These are phyloP conservation scores for Stagonosporopsis tanaceti DNA, from an alignment of 2,329 filamentous ascomycete species.

Conservation along the genomic window DNA sequence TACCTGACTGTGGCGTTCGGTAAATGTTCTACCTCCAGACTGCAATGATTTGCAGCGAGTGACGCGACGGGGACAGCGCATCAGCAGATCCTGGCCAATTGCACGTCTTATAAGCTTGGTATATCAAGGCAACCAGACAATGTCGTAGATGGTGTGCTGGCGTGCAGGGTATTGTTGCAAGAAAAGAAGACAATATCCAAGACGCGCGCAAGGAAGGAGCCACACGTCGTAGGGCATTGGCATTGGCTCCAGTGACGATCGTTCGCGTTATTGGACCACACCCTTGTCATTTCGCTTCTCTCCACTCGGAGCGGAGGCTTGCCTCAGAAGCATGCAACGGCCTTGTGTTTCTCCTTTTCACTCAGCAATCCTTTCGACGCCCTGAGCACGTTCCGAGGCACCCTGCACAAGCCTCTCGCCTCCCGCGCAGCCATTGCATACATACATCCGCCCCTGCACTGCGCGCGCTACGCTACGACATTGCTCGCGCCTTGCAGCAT, in stretches of 20 bases:
- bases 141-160: slow-evolving; percentile 15
- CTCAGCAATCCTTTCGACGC: slow-evolving; percentile 18
- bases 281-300: slow-evolving; percentile 26
- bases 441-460: slow-evolving; percentile 27
- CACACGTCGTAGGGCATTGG: slow-evolving; percentile 13
- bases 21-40: slow-evolving; percentile 7
- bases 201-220: slow-evolving; percentile 18
- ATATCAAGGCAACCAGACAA: slow-evolving; percentile 16
- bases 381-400: slow-evolving; percentile 14
- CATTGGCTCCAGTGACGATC: slow-evolving; percentile 13
- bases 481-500: slow-evolving; percentile 11
- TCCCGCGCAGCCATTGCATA: slow-evolving; percentile 22
- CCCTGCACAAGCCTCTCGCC: slow-evolving; percentile 20
- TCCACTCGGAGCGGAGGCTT: slow-evolving; percentile 19
- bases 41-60: slow-evolving; percentile 29
- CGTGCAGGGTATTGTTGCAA: slow-evolving; percentile 16
- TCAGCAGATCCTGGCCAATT: slow-evolving; percentile 26
- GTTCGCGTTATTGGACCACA: slow-evolving; percentile 21
- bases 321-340: slow-evolving; percentile 20
- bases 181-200: slow-evolving; percentile 8
- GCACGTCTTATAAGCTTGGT: background rate
- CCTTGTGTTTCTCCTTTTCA: slow-evolving; percentile 22
- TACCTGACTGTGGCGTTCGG: slow-evolving; percentile 20
- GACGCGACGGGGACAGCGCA: slow-evolving; percentile 39
- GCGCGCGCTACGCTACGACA: slow-evolving; percentile 19